Base-by-base conservation (phyloP, 2,329 filamentous ascomycete species). In the Alternaria viburni region DNA sequence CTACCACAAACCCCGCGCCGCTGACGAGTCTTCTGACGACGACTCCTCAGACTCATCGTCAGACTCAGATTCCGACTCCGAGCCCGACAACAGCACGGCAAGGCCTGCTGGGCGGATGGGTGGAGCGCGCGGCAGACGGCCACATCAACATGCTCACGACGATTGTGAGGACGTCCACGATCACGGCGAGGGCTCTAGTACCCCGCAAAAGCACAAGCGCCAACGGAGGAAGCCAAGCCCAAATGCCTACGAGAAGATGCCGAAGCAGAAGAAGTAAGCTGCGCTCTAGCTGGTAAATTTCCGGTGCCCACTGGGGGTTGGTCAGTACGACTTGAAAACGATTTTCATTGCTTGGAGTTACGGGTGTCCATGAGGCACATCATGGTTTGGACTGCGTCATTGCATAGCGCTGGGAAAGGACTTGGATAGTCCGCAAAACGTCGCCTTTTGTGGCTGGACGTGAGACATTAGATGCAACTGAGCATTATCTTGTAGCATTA, bases 231-330 rank as follows among this genome's bases (percentile, higher is more conserved):
- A 83, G 72, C 88, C 90, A 17, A 93, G 91, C 74, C 91, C 91
- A 21, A 95, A 95, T 79, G 92, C 92, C 1, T 95, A 95, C 74
- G 92, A 95, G 81, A 91, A 90, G 79, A 87, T 93, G 78, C 89
- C 89, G 11, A 88, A 87, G 69, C 66, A 86, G 55, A 74, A 69
- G 57, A 77, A 78, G 59, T 74, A 72, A 56, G 25, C 26, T 49
- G 36, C 17, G 23, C 58, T 30, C 21, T 19, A 64, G 25, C 32
- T 47, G 19, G 63, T 49, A 57, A 47, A 26, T 30, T 60, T n/a
- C 63, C 19, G 41, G 41, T 25, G 46, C 19, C 45, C 46, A 36
- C 44, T 43, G 21, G 41, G 54, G 8, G 26, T 44, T 63, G 55
- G 59, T 59, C 36, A 44, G 49, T 60, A 62, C 57, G 60, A 69